Base-by-base conservation (phyloP, 23 red algal species). In the Agarophyton chilense region DNA sequence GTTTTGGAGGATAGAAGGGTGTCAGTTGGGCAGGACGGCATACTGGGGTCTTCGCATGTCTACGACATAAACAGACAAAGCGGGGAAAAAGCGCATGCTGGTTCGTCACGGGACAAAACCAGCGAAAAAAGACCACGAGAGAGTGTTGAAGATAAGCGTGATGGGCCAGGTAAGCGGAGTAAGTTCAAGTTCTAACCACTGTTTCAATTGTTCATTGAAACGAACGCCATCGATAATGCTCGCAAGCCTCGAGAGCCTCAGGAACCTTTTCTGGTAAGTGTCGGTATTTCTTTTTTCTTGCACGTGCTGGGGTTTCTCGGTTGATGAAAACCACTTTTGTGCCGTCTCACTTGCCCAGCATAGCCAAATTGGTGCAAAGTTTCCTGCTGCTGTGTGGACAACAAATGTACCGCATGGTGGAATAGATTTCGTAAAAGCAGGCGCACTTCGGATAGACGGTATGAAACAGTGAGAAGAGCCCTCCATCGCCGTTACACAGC, bases 11-110 rank as follows among this genome's bases (percentile, higher is more conserved):
- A 91, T 21, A 72, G 40, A n/a, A 58, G 79, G 63, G 53, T 72
- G 36, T 72, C 76, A 14, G 77, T 82, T 22, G 88, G 76, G 11
- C 46, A 78, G 9, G 78, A 66, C 31, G 56, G 52, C 46, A 72
- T 94, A 52, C 61, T 95, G 78, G 92, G 92, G 45, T 88, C 92
- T 53, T 89, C 82, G 21, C 92, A 95, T 81, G 84, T 90, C 39
- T 95, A 95, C 62, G 55, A 78, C 12, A 53, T 95, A 10, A 50
- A 46, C 42, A 51, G 72, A 61, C 71, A 47, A 2, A 21, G 24
- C 17, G 25, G 28, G n/a, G 49, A 61, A 8, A 91, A 41, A 6
- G 44, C 19, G 10, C 12, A 28, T 11, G 43, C 55, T 18, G 50
- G 33, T 24, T 40, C 45, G 14, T 47, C 14, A 52, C 52, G 28